These are phyloP conservation scores for Tylopilus plumbeoviolaceoides DNA, from an alignment of 768 basidiomycete genomes.

Conservation along the genomic window DNA sequence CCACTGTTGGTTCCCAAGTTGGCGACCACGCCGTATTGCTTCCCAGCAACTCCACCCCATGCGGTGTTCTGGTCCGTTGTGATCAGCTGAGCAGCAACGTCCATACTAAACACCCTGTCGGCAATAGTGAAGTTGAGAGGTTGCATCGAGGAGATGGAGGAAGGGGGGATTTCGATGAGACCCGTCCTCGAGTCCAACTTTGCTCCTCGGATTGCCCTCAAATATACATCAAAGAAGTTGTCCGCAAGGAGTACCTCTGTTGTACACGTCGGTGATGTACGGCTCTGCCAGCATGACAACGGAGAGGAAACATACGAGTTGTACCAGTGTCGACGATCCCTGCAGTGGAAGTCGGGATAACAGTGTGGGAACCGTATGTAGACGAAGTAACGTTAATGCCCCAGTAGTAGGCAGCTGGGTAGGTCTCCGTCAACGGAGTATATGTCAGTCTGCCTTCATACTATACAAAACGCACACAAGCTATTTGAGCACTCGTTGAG, in stretches of 20 bases:
- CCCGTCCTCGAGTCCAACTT: not conserved
- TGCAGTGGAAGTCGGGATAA: slow-evolving; percentile 19
- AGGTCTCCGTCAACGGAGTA: not conserved
- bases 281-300: not conserved
- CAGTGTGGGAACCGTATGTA: slow-evolving; percentile 8
- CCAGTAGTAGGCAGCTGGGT: not conserved
- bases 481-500: not conserved
- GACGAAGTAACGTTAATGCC: not conserved
- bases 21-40: slow-evolving; percentile 9
- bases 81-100: slow-evolving; percentile 17
- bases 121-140: slow-evolving; percentile 13
- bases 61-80: slow-evolving; percentile 13
- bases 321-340: slow-evolving; percentile 31
- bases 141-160: slow-evolving; percentile 13
- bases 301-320: slow-evolving; percentile 11
- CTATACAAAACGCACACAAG: not conserved
- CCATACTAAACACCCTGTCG: slow-evolving; percentile 7
- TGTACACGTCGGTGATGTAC: no score
- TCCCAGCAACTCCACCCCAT: slow-evolving; percentile 9
- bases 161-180: slow-evolving; percentile 12
- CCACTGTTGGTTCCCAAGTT: not conserved
- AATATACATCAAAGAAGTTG: slow-evolving; percentile 15
- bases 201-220: slow-evolving; percentile 14
- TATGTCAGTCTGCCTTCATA: not conserved
- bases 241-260: slow-evolving; percentile 21